phyloP scores from a whole-genome alignment of 306 rosid genomes.

The Citrullus amarus region DNA sequence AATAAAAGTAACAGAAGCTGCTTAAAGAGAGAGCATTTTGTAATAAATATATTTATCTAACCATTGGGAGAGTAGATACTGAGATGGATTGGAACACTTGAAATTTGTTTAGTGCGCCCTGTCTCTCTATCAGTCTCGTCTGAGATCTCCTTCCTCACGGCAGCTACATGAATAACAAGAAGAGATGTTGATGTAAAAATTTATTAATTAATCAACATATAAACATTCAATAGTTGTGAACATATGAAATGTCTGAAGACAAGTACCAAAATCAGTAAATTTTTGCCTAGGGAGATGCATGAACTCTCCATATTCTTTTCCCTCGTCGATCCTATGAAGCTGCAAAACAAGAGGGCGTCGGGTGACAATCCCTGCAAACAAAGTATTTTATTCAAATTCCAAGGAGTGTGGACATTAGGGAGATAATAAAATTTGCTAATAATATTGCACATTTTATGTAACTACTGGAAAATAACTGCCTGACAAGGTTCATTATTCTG shows the following conservation, averaged over 20 bases:
- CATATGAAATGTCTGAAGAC: not conserved
- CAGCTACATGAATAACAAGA: constrained; percentile 7
- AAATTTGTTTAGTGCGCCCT: constrained; percentile 26
- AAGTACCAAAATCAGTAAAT: constrained; percentile 65
- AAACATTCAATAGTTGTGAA: not conserved
- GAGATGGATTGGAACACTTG: constrained; percentile 32
- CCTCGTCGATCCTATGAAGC: constrained; percentile 71
- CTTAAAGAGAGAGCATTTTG: not conserved
- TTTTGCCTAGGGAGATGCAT: constrained; percentile 76
- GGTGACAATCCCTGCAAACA: constrained; percentile 68
- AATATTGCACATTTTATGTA: not conserved
- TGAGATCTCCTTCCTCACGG: constrained; percentile 25
- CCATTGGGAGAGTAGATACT: constrained; percentile 40
- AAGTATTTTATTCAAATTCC: not conserved
- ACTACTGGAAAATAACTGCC: not conserved
- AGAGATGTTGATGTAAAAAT: not conserved
- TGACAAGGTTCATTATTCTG: not conserved
- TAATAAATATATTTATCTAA: not conserved
- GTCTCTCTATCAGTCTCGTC: constrained; percentile 41
- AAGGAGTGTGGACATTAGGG: not conserved
- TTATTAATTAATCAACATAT: not conserved
- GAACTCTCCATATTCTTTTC: constrained; percentile 74
- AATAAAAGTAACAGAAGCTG: not conserved
- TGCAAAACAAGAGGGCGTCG: constrained; percentile 92
- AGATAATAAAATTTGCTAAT: not conserved